Conservation (phyloP, 495 filamentous ascomycete species). For the Hypoxylon fragiforme region DNA sequence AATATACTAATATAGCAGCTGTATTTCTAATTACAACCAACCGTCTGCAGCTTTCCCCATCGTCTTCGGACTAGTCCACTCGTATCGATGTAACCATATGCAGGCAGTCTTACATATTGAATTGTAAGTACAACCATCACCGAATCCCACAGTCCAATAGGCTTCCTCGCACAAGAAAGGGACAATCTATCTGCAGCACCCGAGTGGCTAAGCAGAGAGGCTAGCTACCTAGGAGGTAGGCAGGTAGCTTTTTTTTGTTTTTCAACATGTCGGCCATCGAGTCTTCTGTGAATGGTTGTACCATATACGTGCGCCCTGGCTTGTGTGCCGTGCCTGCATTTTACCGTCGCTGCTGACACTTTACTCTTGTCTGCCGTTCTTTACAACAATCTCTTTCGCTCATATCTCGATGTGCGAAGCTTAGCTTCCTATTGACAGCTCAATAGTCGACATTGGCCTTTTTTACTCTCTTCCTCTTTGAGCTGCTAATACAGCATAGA, state of each 20-base stretch:
- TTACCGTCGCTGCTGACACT: conserved; percentile 15
- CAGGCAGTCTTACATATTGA: conserved; percentile 26
- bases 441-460: not conserved
- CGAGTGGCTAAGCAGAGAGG: conserved; percentile 28
- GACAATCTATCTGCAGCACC: conserved; percentile 17
- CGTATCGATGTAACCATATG: conserved; percentile 27
- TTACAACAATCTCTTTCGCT: not conserved
- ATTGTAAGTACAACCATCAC: conserved; percentile 14
- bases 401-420: no score
- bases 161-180: conserved; percentile 7
- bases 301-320: no score
- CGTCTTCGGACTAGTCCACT: conserved; percentile 7
- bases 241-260: no score
- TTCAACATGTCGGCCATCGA: conserved; percentile 7
- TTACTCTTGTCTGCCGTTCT: conserved; percentile 3
- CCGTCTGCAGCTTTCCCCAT: not conserved
- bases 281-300: no score
- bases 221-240: no score
- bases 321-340: no score
- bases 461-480: not conserved
- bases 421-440: no score
- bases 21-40: no score
- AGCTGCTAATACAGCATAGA: no score
- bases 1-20: no score
- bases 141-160: conserved; percentile 31